Conservation (phyloP, 371 early-diverging fungal genomes). For the Caulochytrium protostelioides region DNA sequence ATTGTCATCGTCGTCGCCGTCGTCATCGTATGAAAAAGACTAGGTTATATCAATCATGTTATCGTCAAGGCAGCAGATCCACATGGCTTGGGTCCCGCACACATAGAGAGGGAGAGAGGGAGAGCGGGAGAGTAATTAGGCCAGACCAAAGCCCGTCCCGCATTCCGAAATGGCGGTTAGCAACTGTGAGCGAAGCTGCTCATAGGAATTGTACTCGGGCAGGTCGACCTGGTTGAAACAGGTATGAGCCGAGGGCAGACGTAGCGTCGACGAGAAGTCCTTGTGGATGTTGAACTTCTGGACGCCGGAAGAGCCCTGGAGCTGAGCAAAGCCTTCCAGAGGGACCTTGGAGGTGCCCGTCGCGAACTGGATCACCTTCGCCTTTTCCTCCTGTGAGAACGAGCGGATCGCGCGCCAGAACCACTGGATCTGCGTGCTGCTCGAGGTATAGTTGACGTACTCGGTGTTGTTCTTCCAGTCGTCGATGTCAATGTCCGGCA, state of each 20-base stretch:
- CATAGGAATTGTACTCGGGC: slow-evolving; percentile 85
- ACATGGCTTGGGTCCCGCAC: too few species aligned
- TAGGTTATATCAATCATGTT: too few species aligned
- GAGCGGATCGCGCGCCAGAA: slow-evolving; percentile 98
- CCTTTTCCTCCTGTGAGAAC: slow-evolving; percentile 89
- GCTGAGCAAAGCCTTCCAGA: slow-evolving; percentile 78
- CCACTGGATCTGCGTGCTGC: slow-evolving; percentile 86
- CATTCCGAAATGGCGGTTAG: slow-evolving; percentile 84
- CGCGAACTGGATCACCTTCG: slow-evolving; percentile 92
- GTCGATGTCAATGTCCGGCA: slow-evolving; percentile 94
- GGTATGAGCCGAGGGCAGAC: slow-evolving; percentile 94
- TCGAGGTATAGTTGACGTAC: slow-evolving; percentile 69
- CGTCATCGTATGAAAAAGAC: too few species aligned
- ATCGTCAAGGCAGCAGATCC: too few species aligned
- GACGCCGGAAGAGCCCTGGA: slow-evolving; percentile 83
- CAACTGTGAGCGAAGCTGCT: slow-evolving; percentile 62
- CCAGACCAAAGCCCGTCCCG: slow-evolving; percentile 85
- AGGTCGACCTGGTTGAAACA: slow-evolving; percentile 98
- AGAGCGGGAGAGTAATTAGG: slow-evolving; percentile 30
- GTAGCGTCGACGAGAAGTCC: slow-evolving; percentile 62
- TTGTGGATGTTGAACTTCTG: slow-evolving; percentile 98
- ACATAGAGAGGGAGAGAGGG: too few species aligned
- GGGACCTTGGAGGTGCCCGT: slow-evolving; percentile 98
- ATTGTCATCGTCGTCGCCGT: too few species aligned
- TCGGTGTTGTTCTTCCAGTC: slow-evolving; percentile 98